Base-by-base conservation (phyloP, 1,284 basidiomycete genomes). In the Ceratobasidium sp. region DNA sequence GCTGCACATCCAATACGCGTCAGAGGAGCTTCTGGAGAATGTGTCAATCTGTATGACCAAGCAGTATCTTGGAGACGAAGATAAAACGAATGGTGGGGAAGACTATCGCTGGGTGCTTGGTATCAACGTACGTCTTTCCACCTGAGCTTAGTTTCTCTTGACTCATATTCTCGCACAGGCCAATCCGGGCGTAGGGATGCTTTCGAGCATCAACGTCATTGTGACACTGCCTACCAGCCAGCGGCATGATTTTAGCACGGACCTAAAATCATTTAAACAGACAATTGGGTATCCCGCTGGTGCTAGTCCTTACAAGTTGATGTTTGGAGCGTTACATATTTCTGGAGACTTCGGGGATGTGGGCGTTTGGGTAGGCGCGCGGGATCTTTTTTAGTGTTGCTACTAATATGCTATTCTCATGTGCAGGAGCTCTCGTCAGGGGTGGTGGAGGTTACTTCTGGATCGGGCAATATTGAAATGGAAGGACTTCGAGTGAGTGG, bases 61-160 rank as follows among this genome's bases (percentile, higher is more conserved):
- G 21, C 13, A 43, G 30, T 30, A 43, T 30, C 58, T 14, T 2
- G 41, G 13, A 1, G n/a, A 7, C n/a, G 44, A 28, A 9, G n/a
- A 63, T 21, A 21, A 8, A 3, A 8, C 18, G 9, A 23, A 38
- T 18, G 46, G 9, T 28, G 35, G 38, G 7, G 58, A 59, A 50
- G 26, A 47, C n/a, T 28, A 38, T 13, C 11, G 11, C 35, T 63
- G 61, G 61, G 61, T 63, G 9, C 61, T 63, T 11, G 61, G 61
- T 26, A n/a, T 63, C 35, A 47, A 63, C 18, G 61, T 63, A 18
- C 11, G 61, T 63, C 6, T 14, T 21, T 46, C 14, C 1, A 28
- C 38, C 2, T 13, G 13, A 21, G 14, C 14, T 14, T 38, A 5
- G 9, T 21, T 11, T 8, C 44, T 32, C 28, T n/a, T n/a, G 44